Evolutionary conservation across 1,284 basidiomycete genomes (phyloP).

Genomic region (Leccinum solheimii): DNA sequence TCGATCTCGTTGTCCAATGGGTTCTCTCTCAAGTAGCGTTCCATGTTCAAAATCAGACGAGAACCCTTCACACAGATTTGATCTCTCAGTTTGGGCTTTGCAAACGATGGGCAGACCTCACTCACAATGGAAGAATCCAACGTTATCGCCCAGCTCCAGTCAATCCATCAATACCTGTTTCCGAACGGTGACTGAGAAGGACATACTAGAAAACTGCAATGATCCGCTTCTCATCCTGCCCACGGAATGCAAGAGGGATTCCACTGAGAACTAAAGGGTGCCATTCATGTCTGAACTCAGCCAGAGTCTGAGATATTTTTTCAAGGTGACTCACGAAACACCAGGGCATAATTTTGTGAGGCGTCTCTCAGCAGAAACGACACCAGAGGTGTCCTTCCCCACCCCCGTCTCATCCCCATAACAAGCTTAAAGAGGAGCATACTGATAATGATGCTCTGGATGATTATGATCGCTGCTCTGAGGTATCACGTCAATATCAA

Average conservation of each 20-base stretch:
- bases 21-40: neutral
- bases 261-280: slow-evolving; percentile 8
- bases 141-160: slow-evolving; percentile 15
- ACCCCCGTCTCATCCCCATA: neutral
- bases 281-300: neutral
- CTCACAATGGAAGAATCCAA: slow-evolving; percentile 16
- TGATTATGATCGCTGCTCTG: slow-evolving; percentile 5
- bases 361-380: slow-evolving; percentile 25
- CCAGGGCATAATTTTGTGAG: slow-evolving; percentile 6
- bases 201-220: slow-evolving; percentile 14
- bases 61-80: slow-evolving; percentile 13
- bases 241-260: neutral
- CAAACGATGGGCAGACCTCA: neutral
- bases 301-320: neutral
- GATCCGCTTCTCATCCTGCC: slow-evolving; percentile 3
- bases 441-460: slow-evolving; percentile 15
- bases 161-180: neutral
- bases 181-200: neutral
- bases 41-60: slow-evolving; percentile 22
- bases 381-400: slow-evolving; percentile 18
- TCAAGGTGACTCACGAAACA: slow-evolving; percentile 18
- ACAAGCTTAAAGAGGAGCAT: slow-evolving; percentile 14
- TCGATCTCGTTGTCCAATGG: neutral
- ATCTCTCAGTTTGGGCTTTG: neutral
- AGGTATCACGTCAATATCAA: neutral